Base-by-base conservation (phyloP, 2,329 filamentous ascomycete genomes). In the Epichloe sibirici region DNA sequence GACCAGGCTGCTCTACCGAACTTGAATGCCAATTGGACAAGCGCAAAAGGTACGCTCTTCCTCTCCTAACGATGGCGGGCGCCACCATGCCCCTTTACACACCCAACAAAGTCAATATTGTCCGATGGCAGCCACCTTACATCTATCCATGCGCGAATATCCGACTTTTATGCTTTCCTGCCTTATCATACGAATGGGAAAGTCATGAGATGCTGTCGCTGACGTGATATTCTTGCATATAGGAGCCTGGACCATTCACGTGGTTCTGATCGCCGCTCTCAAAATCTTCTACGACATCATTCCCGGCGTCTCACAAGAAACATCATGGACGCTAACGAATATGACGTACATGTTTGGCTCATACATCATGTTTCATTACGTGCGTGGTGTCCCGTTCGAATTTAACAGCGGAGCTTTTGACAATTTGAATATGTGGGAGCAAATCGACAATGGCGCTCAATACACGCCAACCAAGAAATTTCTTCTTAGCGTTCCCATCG, bases 391-490 rank as follows among this genome's bases (percentile, higher is more conserved):
- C 46, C 93, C 93, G 5, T 98, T 98, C 66, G 93, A 98, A 70
- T 98, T 98, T 79, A 98, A 98, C 67, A 86, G 88, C 53, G 93
- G 93, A 55, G 93, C 93, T 61, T 98, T 97, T 71, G 93, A 98
- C 77, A 97, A 98, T 70, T 79, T 98, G 65, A 98, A 97, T 74
- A 97, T 98, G 93, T 98, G 93, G 93, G 93, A 98, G 75, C 93
- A 98, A 74, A 98, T 98, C 69, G 93, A 98, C 75, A 94, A 97
- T 64, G 93, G 93, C 46, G 93, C 93, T 62, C 93, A 98, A 70
- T 98, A 97, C 74, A 98, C 93, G 1, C 93, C 93, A 4, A 88
- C 93, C 59, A 98, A 98, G 78, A 98, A 98, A 71, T 98, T 98
- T 65, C 77, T 98, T 55, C 83, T 97, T 62, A 89, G 86, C 63